These are phyloP conservation scores for Globisporangium nagaii DNA, from an alignment of 352 stramenopile genomes.

Conservation along the genomic window DNA sequence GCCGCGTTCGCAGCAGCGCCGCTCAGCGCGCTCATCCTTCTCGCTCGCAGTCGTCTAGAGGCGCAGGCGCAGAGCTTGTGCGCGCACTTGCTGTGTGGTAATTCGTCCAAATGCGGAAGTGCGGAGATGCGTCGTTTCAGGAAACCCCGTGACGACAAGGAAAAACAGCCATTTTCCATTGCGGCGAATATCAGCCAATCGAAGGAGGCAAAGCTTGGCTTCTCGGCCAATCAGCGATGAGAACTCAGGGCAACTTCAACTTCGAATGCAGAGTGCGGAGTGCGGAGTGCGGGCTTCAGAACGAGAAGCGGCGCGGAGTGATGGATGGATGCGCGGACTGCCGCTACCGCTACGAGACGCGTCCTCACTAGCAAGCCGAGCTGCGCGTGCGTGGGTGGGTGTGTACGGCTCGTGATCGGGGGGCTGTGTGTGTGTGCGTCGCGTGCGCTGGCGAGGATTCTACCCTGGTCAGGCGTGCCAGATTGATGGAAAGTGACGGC, in stretches of 20 bases:
- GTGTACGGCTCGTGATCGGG: too few species aligned
- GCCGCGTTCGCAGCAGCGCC: not conserved
- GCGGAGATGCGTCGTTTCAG: not conserved
- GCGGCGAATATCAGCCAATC: not conserved
- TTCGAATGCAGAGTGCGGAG: not conserved
- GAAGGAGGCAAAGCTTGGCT: not conserved
- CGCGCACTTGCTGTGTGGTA: not conserved
- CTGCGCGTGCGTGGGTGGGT: too few species aligned
- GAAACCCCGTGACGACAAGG: not conserved
- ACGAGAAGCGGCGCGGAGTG: not conserved
- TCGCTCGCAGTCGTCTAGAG: not conserved
- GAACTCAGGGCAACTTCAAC: conserved; percentile 1
- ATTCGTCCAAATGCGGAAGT: not conserved
- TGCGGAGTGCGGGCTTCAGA: too few species aligned
- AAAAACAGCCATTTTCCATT: not conserved
- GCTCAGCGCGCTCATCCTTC: not conserved
- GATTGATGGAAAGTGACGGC: not conserved
- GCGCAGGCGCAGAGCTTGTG: too few species aligned
- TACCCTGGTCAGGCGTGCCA: too few species aligned
- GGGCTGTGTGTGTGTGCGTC: too few species aligned
- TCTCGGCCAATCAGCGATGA: too few species aligned
- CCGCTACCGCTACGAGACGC: too few species aligned
- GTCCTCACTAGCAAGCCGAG: too few species aligned
- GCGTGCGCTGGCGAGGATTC: too few species aligned
- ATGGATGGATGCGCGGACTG: too few species aligned